Conservation (phyloP, 768 basidiomycete genomes). For the Rhodotorula sphaerocarpa region DNA sequence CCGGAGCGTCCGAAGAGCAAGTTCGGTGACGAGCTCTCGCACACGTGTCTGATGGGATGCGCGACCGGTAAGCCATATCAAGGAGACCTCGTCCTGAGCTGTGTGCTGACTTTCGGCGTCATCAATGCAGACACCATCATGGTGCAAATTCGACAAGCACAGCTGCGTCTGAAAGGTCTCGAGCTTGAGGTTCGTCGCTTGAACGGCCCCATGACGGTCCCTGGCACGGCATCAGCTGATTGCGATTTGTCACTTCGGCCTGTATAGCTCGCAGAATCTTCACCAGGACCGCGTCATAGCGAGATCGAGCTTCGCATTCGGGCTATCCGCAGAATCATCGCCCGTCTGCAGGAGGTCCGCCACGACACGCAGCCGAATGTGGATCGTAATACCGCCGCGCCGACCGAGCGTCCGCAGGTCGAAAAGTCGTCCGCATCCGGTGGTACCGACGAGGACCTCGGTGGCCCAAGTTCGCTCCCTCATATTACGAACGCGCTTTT, state of each 20-base stretch:
- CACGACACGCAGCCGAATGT: neutral
- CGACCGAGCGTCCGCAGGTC: neutral
- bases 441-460: neutral
- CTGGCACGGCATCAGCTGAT: too few species aligned
- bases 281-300: neutral
- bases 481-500: constrained; percentile 28
- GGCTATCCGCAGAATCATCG: constrained; percentile 18
- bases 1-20: constrained; percentile 46
- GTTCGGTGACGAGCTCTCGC: constrained; percentile 77
- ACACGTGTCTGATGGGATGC: constrained; percentile 67
- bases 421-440: neutral
- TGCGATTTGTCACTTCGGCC: too few species aligned
- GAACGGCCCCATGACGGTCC: neutral
- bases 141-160: constrained; percentile 31
- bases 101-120: neutral
- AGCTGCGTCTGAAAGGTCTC: constrained; percentile 29
- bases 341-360: constrained; percentile 15
- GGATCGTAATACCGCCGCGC: too few species aligned
- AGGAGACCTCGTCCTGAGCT: too few species aligned
- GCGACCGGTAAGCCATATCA: constrained; percentile 30
- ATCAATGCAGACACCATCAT: constrained; percentile 29
- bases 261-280: neutral
- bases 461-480: constrained; percentile 12
- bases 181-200: neutral
- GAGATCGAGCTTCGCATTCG: constrained; percentile 26